Evolutionary conservation across 805 yeast species (phyloP), one percentile per base, ranked within the genome.

Genomic region (Saccharomyces kudriavzevii): DNA sequence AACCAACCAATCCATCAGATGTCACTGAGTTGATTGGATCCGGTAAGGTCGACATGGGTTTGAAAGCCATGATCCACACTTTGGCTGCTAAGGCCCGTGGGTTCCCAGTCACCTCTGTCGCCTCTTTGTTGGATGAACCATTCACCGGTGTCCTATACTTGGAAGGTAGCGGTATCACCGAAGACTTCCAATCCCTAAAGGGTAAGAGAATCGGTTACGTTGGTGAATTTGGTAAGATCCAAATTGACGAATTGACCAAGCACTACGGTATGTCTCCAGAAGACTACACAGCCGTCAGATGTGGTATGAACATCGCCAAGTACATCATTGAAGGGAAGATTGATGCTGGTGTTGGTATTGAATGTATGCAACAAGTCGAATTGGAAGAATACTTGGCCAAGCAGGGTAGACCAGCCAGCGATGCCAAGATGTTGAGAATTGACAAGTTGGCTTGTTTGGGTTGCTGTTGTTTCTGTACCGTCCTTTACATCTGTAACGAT

Each of bases 31-130:
- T 79, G 56, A 76, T 79, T 63, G 83, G 83, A 5, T 73, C 79
- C 1, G 83, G 83, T 29, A 79, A 79, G 57, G 71, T 78, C 49
- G 83, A 79, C 66, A 77, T 79, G 80, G 83, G 83, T 13, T 70
- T 79, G 56, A 79, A 79, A 63, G 83, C 83, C 47, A 79, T 79
- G 83, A 78, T 79, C 58, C 83, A 79, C 60, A 79, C 83, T 4
- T 67, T 79, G 54, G 83, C 83, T 52, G 83, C 82, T 25, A 79
- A 78, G 62, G 83, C 83, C 11, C 73, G 83, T 56, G 82, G 82
- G 9, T 79, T 70, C 62, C 81, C 81, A 28, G 82, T 79, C 24
- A 80, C 82, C 22, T 77, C 83, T 14, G 74, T 79, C 49, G 83
- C 79, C 2, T 78, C 82, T 4, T 67, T 79, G 49, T 70, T 79